phyloP scores from a whole-genome alignment of 257 asterid species.

The Nicotiana sylvestris region DNA sequence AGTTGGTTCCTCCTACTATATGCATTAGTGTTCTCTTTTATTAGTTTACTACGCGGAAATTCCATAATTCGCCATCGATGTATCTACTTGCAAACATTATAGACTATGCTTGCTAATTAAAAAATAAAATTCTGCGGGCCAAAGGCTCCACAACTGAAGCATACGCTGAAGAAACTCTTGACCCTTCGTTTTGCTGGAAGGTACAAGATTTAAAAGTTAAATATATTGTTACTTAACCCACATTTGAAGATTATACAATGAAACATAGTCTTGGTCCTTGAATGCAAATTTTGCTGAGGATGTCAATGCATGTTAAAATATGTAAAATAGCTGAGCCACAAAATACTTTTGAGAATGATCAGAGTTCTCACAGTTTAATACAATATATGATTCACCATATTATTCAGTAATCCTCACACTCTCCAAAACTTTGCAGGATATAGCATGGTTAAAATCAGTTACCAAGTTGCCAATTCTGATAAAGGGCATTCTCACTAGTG shows the following conservation, averaged over 20 bases:
- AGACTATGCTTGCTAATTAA: slow-evolving; percentile 3
- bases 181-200: slow-evolving; percentile 57
- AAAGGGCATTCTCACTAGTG: slow-evolving; percentile 57
- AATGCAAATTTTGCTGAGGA: not conserved
- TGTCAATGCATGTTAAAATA: not conserved
- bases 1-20: not conserved
- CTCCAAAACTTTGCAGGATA: slow-evolving; percentile 41
- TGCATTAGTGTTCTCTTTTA: not conserved
- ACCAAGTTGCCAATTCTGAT: slow-evolving; percentile 53
- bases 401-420: not conserved
- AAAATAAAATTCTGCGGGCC: slow-evolving; percentile 27
- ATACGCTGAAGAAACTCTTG: slow-evolving; percentile 33
- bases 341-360: not conserved
- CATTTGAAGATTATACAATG: not conserved
- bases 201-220: slow-evolving; percentile 21
- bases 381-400: not conserved
- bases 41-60: not conserved
- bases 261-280: not conserved
- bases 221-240: not conserved
- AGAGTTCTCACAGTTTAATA: not conserved
- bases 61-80: not conserved
- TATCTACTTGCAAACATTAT: not conserved
- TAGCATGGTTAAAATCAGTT: slow-evolving; percentile 58
- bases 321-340: not conserved
- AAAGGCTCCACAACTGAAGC: slow-evolving; percentile 47